phyloP scores from a whole-genome alignment of 2,329 filamentous ascomycete genomes.

The Mycosphaerelloides madeirae region DNA sequence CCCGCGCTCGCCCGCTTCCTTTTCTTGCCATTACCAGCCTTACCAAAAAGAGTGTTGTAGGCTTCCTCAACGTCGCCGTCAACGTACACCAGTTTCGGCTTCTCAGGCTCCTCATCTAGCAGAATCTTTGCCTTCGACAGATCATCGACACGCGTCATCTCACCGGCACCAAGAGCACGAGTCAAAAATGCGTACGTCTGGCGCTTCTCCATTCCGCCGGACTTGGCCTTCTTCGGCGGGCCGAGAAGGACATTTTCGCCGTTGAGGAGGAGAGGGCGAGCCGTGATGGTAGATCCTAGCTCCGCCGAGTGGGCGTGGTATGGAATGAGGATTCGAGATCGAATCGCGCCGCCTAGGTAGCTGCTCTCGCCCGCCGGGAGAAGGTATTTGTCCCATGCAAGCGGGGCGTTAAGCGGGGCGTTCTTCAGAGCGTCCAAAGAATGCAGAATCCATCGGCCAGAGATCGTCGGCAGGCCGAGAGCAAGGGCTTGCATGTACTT shows the following conservation, averaged over 20 bases:
- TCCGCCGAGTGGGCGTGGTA: conserved; percentile 56
- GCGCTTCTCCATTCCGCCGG: conserved; percentile 52
- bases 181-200: conserved; percentile 75
- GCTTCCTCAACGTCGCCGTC: conserved; percentile 59
- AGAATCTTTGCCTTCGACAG: conserved; percentile 59
- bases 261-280: conserved; percentile 33
- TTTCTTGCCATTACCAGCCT: conserved; percentile 35
- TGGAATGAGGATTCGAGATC: conserved; percentile 63
- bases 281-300: conserved; percentile 54
- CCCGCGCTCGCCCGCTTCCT: conserved; percentile 39
- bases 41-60: conserved; percentile 47
- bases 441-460: conserved; percentile 72
- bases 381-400: conserved; percentile 77
- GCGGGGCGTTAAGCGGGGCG: conserved; percentile 38
- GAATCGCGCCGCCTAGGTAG: conserved; percentile 69
- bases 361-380: conserved; percentile 78
- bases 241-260: conserved; percentile 71
- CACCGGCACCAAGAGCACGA: conserved; percentile 67
- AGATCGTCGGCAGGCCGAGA: conserved; percentile 79
- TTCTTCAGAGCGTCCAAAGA: conserved; percentile 50
- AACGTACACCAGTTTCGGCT: conserved; percentile 76
- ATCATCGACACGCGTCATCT: conserved; percentile 61
- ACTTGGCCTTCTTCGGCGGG: conserved; percentile 54
- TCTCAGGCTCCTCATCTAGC: conserved; percentile 49
- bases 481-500: conserved; percentile 96